These are phyloP conservation scores for Schizosaccharomyces japonicus DNA, from an alignment of 805 yeast species.

Conservation along the genomic window DNA sequence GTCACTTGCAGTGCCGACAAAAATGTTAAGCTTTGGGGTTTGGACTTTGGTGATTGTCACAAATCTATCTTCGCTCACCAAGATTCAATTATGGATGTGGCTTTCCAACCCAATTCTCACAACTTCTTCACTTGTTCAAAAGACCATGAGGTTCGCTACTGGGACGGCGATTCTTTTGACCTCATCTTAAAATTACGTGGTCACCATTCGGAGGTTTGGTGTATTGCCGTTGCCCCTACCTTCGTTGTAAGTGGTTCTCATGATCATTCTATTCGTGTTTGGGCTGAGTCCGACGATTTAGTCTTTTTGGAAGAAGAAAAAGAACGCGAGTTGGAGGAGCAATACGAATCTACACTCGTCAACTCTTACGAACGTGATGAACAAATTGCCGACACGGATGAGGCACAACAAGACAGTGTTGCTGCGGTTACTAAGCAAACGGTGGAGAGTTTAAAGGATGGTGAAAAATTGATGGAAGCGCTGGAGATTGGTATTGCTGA, in stretches of 20 bases:
- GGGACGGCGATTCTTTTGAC: conserved; percentile 97
- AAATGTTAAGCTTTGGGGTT: conserved; percentile 93
- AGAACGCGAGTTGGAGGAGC: conserved; percentile 83
- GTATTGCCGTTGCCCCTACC: conserved; percentile 48
- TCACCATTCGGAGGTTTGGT: conserved; percentile 89
- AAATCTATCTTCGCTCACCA: conserved; percentile 90
- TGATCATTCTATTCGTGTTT: conserved; percentile 78
- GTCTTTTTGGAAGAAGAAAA: conserved; percentile 93
- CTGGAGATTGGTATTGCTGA: conserved; percentile 61
- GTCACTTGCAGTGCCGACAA: conserved; percentile 92
- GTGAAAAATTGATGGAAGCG: conserved; percentile 81
- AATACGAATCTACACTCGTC: conserved; percentile 59
- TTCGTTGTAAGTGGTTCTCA: conserved; percentile 67
- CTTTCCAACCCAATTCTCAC: conserved; percentile 63
- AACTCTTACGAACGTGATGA: conserved; percentile 40
- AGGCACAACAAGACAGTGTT: conserved; percentile 16
- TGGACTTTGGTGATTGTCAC: conserved; percentile 97
- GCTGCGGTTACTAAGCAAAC: conserved; percentile 55
- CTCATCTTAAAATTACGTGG: conserved; percentile 68
- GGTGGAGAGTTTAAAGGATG: conserved; percentile 75
- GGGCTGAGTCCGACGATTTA: conserved; percentile 84
- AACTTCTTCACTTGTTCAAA: conserved; percentile 76
- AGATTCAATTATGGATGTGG: conserved; percentile 77
- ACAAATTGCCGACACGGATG: conserved; percentile 20
- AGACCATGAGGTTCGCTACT: conserved; percentile 72